phyloP scores from a whole-genome alignment of 331 rosid genomes.

The Dryas integrifolia region DNA sequence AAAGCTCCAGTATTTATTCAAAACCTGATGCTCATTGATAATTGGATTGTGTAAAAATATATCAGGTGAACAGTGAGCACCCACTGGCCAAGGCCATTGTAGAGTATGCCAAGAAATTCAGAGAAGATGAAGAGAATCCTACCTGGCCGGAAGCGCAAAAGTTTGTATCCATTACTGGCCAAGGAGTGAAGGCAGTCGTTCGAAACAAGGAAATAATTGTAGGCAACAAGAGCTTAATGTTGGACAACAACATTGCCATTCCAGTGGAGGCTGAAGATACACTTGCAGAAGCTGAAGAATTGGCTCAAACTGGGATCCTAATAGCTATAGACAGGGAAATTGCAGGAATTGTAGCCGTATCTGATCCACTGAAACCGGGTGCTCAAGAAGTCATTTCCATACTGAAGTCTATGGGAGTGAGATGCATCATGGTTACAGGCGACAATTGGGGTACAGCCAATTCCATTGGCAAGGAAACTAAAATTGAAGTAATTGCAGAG shows the following conservation, averaged over 20 bases:
- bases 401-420: constrained; percentile 66
- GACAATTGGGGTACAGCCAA: constrained; percentile 95
- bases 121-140: constrained; percentile 49
- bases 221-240: constrained; percentile 75
- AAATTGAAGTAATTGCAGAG: constrained; percentile 77
- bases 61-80: constrained; percentile 84
- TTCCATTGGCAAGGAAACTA: constrained; percentile 71
- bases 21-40: not conserved
- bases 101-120: constrained; percentile 55
- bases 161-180: constrained; percentile 72
- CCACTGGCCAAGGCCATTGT: constrained; percentile 81
- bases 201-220: constrained; percentile 49
- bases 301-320: constrained; percentile 73
- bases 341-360: constrained; percentile 60
- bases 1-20: not conserved
- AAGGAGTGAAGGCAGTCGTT: constrained; percentile 71
- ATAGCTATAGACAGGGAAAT: constrained; percentile 55
- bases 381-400: constrained; percentile 62
- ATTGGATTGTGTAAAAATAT: constrained; percentile 2
- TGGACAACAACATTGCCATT: constrained; percentile 40
- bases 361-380: constrained; percentile 75
- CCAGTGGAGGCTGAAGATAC: constrained; percentile 51
- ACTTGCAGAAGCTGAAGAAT: constrained; percentile 56
- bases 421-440: constrained; percentile 79
- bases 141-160: constrained; percentile 59